Percentiles rank a stretch among this genome's conserved stretches.
Evolutionary conservation across 1,139 yeast genomes (phyloP).

Genomic region (Pichia sp.): DNA sequence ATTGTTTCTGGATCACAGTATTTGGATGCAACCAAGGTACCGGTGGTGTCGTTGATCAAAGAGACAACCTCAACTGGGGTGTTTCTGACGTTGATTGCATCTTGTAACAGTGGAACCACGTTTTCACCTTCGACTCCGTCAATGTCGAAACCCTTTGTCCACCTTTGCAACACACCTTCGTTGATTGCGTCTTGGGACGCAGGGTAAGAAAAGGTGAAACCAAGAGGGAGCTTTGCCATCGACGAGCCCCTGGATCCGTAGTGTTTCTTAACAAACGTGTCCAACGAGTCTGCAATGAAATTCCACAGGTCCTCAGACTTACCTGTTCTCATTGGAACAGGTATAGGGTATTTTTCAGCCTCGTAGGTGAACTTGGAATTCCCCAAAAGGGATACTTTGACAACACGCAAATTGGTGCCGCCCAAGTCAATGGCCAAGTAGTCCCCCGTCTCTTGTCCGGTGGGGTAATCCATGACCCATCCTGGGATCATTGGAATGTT

Average conservation of each 20-base stretch:
- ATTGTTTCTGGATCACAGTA: conserved; percentile 84
- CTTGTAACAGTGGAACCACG: conserved; percentile 87
- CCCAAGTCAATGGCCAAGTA: conserved; percentile 93
- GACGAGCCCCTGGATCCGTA: conserved; percentile 41
- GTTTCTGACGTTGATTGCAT: conserved; percentile 55
- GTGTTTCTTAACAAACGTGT: conserved; percentile 55
- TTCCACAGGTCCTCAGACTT: conserved; percentile 68
- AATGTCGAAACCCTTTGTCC: conserved; percentile 98
- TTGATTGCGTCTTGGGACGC: conserved; percentile 80
- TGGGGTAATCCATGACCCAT: conserved; percentile 93
- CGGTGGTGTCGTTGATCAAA: conserved; percentile 93
- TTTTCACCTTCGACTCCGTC: conserved; percentile 91
- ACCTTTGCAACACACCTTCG: conserved; percentile 83
- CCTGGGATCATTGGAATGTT: conserved; percentile 95
- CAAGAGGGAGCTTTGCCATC: conserved; percentile 59
- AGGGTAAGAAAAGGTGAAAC: conserved; percentile 95
- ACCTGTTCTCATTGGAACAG: conserved; percentile 72
- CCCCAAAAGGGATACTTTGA: conserved; percentile 76
- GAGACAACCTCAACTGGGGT: conserved; percentile 88
- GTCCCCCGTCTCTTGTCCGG: conserved; percentile 85
- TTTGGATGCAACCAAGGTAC: conserved; percentile 93
- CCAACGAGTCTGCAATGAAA: conserved; percentile 80
- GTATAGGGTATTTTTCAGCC: conserved; percentile 78
- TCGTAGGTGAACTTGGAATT: conserved; percentile 73
- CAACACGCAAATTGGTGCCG: conserved; percentile 91